These are phyloP conservation scores for Neophaeococcomyces mojaviensis DNA, from an alignment of 2,329 filamentous ascomycete genomes.

Conservation along the genomic window DNA sequence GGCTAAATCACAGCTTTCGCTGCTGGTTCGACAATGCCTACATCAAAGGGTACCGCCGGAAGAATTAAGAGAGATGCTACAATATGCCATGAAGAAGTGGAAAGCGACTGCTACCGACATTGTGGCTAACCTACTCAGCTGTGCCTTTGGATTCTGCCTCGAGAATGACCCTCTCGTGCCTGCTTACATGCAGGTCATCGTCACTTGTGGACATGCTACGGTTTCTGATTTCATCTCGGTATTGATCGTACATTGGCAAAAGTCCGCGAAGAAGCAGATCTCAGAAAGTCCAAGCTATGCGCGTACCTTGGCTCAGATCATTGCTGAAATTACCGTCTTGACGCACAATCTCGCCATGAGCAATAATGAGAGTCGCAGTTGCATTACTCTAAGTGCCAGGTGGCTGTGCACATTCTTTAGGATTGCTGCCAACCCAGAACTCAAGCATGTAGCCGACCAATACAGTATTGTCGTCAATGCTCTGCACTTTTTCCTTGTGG, in stretches of 20 bases:
- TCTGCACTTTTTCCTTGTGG: constrained; percentile 1
- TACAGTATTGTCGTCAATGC: constrained; percentile 4
- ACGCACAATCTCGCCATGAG: not conserved
- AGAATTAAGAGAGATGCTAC: constrained; percentile 15
- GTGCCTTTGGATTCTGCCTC: constrained; percentile 16
- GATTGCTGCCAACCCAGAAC: constrained; percentile 1
- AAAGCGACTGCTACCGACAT: constrained; percentile 13
- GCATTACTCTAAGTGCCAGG: constrained; percentile 7
- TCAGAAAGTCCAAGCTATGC: not conserved
- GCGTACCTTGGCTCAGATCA: constrained; percentile 1
- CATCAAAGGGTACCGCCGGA: constrained; percentile 15
- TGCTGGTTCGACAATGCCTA: constrained; percentile 19
- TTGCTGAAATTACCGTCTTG: constrained; percentile 7
- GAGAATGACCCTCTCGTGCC: constrained; percentile 20
- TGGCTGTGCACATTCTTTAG: constrained; percentile 5
- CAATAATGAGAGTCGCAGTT: not conserved
- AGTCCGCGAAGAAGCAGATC: not conserved
- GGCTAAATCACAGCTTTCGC: constrained; percentile 27
- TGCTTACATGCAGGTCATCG: constrained; percentile 19
- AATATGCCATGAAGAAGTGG: constrained; percentile 2
- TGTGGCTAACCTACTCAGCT: constrained; percentile 15
- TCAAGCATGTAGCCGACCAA: not conserved
- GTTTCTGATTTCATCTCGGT: constrained; percentile 12
- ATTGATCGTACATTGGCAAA: constrained; percentile 4
- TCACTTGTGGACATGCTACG: constrained; percentile 10